Conservation (phyloP, 352 stramenopile genomes). For the Globisporangium barbulae region DNA sequence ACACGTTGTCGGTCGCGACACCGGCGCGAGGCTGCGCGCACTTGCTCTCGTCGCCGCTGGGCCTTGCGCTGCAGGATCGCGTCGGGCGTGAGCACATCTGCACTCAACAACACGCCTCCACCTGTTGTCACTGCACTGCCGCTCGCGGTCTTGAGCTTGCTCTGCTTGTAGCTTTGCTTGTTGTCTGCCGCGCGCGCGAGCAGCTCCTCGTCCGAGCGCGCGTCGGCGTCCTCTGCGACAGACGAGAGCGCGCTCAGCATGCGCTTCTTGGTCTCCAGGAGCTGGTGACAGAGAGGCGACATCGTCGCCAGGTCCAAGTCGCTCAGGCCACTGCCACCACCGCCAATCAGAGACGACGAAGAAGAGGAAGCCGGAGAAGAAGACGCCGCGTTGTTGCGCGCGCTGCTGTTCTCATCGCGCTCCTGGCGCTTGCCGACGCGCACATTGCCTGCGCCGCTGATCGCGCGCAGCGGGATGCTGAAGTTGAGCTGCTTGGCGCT, state of each 20-base stretch:
- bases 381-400: neutral
- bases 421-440: slow-evolving; percentile 3
- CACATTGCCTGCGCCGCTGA: slow-evolving; percentile 1
- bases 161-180: slow-evolving; percentile 21
- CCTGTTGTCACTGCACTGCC: neutral
- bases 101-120: slow-evolving; percentile 14
- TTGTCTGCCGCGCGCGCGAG: slow-evolving; percentile 11
- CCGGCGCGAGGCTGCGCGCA: slow-evolving; percentile 50
- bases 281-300: slow-evolving; percentile 34
- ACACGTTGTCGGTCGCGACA: slow-evolving; percentile 55
- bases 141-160: slow-evolving; percentile 13
- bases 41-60: slow-evolving; percentile 56
- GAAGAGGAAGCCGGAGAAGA: neutral
- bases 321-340: neutral
- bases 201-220: slow-evolving; percentile 40
- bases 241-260: slow-evolving; percentile 35
- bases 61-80: slow-evolving; percentile 59
- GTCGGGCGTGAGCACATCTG: slow-evolving; percentile 32
- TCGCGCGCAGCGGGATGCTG: slow-evolving; percentile 15
- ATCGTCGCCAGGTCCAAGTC: slow-evolving; percentile 19
- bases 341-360: neutral
- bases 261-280: slow-evolving; percentile 42
- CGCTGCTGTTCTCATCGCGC: slow-evolving; percentile 8
- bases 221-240: slow-evolving; percentile 30
- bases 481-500: slow-evolving; percentile 11